These are phyloP conservation scores for Candida ulmi DNA, from an alignment of 805 yeast genomes.

Conservation along the genomic window DNA sequence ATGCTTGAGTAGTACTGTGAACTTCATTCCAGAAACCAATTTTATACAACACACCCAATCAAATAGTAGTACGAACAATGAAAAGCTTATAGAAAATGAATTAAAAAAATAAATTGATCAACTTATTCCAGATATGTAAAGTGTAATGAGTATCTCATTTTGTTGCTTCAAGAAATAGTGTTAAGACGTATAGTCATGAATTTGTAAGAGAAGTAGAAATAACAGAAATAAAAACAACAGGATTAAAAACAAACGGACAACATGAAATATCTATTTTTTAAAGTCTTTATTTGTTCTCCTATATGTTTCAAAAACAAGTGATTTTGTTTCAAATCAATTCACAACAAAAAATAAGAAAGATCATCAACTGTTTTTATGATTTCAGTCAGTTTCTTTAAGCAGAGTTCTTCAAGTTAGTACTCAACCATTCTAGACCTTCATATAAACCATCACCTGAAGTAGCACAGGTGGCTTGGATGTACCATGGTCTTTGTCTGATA, in stretches of 20 bases:
- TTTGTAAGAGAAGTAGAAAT: too few relatives aligned
- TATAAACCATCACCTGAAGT: conserved; percentile 98
- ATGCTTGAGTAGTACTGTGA: neutral
- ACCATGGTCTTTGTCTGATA: conserved; percentile 98
- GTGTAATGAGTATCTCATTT: neutral
- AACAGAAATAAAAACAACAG: too few relatives aligned
- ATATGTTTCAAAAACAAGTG: neutral
- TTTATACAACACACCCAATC: neutral
- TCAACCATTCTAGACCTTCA: conserved; percentile 97
- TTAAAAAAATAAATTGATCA: neutral
- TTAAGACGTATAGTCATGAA: too few relatives aligned
- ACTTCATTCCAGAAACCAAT: conserved; percentile 1
- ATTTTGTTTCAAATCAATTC: neutral
- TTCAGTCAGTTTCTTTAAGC: conserved; percentile 22
- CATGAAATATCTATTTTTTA: neutral
- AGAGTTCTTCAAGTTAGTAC: conserved; percentile 79
- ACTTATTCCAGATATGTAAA: conserved; percentile 1
- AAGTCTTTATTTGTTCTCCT: neutral
- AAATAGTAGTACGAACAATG: neutral
- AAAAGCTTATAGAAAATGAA: neutral
- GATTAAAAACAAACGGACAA: neutral
- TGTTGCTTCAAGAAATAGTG: too few relatives aligned
- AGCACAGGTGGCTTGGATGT: conserved; percentile 98
- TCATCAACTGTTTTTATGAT: neutral
- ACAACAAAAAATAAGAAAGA: neutral